Evolutionary conservation across 2,329 filamentous ascomycete species (phyloP).

Genomic region (Ceratocystis harringtonii): DNA sequence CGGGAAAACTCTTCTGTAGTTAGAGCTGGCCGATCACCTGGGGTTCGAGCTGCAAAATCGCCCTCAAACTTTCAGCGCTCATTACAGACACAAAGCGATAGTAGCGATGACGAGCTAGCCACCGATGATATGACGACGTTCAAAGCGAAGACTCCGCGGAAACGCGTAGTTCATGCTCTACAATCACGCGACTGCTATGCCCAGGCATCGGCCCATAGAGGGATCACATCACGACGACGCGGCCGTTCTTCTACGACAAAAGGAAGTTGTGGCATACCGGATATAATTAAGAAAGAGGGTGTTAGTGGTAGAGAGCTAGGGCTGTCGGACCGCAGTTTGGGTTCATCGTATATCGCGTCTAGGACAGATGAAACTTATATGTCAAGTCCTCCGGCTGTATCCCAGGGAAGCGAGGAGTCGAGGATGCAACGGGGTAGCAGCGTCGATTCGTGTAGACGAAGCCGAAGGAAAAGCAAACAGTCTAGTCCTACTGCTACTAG

Average conservation of each 20-base stretch:
- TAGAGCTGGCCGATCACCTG: not conserved
- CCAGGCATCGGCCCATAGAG: not conserved
- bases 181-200: not conserved
- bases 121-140: slow-evolving; percentile 1
- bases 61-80: not conserved
- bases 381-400: not conserved
- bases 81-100: not conserved
- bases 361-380: no score
- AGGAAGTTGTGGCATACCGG: not conserved
- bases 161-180: not conserved
- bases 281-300: not conserved
- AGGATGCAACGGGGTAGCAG: not conserved
- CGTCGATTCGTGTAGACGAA: not conserved
- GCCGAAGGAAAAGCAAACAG: no score
- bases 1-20: not conserved
- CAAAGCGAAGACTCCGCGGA: not conserved
- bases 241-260: slow-evolving; percentile 1
- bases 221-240: not conserved
- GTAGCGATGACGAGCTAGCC: slow-evolving; percentile 11
- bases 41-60: not conserved
- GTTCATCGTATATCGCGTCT: not conserved
- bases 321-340: no score
- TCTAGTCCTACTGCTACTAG: not conserved
- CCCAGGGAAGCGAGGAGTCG: not conserved
- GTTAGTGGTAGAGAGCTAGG: no score